Evolutionary conservation across 805 yeast species (phyloP).

Genomic region (Myxozyma melibiosi): DNA sequence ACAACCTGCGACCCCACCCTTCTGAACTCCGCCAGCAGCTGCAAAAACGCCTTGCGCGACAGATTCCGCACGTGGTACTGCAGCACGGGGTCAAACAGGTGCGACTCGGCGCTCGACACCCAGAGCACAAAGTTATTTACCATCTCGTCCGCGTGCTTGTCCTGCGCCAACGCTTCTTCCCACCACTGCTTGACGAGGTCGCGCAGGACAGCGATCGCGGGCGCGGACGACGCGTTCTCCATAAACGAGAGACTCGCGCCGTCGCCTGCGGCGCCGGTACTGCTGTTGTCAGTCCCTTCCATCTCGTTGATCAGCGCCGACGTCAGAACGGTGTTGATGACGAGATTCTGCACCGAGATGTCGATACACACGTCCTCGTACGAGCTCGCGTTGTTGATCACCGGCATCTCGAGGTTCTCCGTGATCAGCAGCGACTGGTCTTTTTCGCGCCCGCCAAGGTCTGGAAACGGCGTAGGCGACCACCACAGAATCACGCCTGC

Average conservation of each 20-base stretch:
- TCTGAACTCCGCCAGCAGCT: slow-evolving; percentile 75
- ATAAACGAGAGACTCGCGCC: slow-evolving; percentile 51
- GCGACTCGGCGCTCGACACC: slow-evolving; percentile 78
- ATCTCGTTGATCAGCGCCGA: slow-evolving; percentile 83
- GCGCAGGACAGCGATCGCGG: slow-evolving; percentile 71
- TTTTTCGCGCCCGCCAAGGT: slow-evolving; percentile 77
- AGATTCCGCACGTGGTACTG: slow-evolving; percentile 87
- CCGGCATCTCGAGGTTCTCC: slow-evolving; percentile 69
- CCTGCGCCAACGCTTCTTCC: slow-evolving; percentile 77
- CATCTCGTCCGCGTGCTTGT: slow-evolving; percentile 76
- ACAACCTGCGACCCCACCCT: slow-evolving; percentile 78
- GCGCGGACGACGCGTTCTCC: slow-evolving; percentile 78
- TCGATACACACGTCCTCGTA: slow-evolving; percentile 80
- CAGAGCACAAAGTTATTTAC: slow-evolving; percentile 80
- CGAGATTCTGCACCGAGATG: slow-evolving; percentile 72
- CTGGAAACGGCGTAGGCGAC: slow-evolving; percentile 80
- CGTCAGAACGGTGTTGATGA: slow-evolving; percentile 83
- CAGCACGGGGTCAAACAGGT: slow-evolving; percentile 72
- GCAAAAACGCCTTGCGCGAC: slow-evolving; percentile 78
- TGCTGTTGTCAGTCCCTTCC: slow-evolving; percentile 72
- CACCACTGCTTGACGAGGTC: slow-evolving; percentile 85
- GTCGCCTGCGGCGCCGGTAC: slow-evolving; percentile 33
- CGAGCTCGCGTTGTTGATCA: slow-evolving; percentile 73
- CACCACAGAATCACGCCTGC: slow-evolving; percentile 87
- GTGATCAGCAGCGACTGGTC: slow-evolving; percentile 54